Conservation (phyloP, 306 rosid genomes). For the Trichosanthes cucumerina region DNA sequence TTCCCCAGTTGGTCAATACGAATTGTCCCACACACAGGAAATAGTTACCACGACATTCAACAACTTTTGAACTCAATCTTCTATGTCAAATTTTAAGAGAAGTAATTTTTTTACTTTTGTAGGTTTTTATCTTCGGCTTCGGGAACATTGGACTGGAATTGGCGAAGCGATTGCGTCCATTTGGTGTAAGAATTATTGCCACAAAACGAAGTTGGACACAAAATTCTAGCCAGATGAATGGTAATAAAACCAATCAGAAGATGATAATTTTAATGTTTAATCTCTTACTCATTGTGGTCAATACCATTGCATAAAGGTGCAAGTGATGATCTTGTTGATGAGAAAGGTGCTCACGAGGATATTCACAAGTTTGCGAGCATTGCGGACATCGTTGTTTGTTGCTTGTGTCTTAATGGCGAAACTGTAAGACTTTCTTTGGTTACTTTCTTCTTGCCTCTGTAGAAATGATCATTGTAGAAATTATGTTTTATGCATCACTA, state of each 20-base stretch:
- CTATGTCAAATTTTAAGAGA: background rate
- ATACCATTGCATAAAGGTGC: slow-evolving; percentile 19
- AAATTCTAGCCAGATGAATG: slow-evolving; percentile 18
- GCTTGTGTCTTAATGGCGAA: slow-evolving; percentile 51
- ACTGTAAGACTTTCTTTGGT: slow-evolving; percentile 36
- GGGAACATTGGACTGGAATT: slow-evolving; percentile 83
- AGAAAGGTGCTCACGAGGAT: slow-evolving; percentile 63
- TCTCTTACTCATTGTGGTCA: slow-evolving; percentile 7
- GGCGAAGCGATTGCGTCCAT: slow-evolving; percentile 66
- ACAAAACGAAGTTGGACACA: slow-evolving; percentile 71
- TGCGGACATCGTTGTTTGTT: slow-evolving; percentile 84
- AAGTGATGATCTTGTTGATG: slow-evolving; percentile 43
- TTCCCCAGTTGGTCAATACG: background rate
- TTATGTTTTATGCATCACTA: background rate
- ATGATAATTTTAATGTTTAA: slow-evolving; percentile 13
- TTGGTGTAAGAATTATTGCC: slow-evolving; percentile 82
- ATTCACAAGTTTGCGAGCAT: slow-evolving; percentile 56
- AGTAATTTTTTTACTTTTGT: slow-evolving; percentile 1
- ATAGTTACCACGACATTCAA: background rate
- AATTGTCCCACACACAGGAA: background rate
- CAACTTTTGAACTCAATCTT: background rate
- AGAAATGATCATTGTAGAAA: background rate
- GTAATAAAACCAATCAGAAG: slow-evolving; percentile 14
- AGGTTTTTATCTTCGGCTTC: slow-evolving; percentile 78
- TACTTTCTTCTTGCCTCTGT: background rate